Conservation (phyloP, 805 yeast species). For the Metschnikowia gruessii region DNA sequence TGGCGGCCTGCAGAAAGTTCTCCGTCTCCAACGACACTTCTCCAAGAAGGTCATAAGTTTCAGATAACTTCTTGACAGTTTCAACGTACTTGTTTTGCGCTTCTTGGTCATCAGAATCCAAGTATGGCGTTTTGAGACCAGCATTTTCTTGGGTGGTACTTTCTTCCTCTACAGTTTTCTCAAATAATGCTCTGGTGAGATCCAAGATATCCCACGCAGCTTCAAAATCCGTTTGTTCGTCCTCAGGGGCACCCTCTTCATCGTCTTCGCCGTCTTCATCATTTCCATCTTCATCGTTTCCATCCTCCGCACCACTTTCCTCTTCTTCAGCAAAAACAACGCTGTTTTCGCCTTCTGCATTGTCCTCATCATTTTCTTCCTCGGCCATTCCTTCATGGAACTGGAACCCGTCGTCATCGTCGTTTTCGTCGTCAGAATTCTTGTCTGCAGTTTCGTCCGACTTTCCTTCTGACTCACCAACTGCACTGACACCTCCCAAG, state of each 20-base stretch:
- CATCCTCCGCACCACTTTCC: constrained; percentile 6
- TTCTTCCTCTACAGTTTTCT: constrained; percentile 34
- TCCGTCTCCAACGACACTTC: constrained; percentile 90
- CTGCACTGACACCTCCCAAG: constrained; percentile 45
- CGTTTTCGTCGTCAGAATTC: constrained; percentile 15
- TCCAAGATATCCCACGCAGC: constrained; percentile 88
- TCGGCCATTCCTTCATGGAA: constrained; percentile 19
- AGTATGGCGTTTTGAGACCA: constrained; percentile 25
- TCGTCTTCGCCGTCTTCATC: constrained; percentile 21
- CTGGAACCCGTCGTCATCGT: constrained; percentile 15
- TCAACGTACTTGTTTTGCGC: constrained; percentile 33
- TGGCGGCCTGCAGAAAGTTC: constrained; percentile 73
- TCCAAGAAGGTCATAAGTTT: constrained; percentile 76
- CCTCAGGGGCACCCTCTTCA: constrained; percentile 28
- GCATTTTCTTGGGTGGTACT: constrained; percentile 13
- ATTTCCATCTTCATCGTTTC: constrained; percentile 18
- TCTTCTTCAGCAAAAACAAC: constrained; percentile 15
- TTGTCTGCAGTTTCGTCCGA: constrained; percentile 5
- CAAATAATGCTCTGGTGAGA: constrained; percentile 66
- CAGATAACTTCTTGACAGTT: constrained; percentile 57
- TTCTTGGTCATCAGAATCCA: constrained; percentile 29
- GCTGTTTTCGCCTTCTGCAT: background rate
- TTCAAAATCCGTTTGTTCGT: constrained; percentile 72
- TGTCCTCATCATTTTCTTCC: constrained; percentile 11
- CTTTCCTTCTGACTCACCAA: background rate